Evolutionary conservation across 2,329 filamentous ascomycete species (phyloP).

Genomic region (Trichoderma cornu-damae): DNA sequence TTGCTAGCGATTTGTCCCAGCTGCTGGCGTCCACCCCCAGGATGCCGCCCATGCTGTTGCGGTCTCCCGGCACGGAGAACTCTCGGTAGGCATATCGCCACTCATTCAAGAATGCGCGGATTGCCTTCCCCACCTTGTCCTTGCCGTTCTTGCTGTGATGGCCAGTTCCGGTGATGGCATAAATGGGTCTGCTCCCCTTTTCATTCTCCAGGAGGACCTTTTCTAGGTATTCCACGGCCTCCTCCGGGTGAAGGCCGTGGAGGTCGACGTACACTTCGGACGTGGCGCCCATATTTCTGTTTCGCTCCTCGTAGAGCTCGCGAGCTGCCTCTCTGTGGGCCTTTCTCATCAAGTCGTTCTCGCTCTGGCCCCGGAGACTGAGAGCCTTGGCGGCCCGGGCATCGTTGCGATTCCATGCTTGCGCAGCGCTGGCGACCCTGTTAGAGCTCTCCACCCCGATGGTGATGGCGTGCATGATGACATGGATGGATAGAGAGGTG

Average conservation of each 20-base stretch:
- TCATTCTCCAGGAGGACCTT: slow-evolving; percentile 79
- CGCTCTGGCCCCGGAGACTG: slow-evolving; percentile 87
- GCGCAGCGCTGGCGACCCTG: slow-evolving; percentile 63
- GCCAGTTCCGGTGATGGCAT: slow-evolving; percentile 93
- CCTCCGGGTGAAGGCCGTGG: slow-evolving; percentile 96
- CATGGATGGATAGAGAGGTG: no score
- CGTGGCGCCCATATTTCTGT: slow-evolving; percentile 56
- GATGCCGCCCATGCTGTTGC: slow-evolving; percentile 73
- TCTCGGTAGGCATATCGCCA: slow-evolving; percentile 95
- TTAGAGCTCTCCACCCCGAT: slow-evolving; percentile 18
- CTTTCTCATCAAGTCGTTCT: slow-evolving; percentile 96
- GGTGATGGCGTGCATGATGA: no score
- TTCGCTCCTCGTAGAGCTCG: slow-evolving; percentile 89
- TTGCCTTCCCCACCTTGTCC: slow-evolving; percentile 94
- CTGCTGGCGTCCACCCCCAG: slow-evolving; percentile 62
- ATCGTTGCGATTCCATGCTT: slow-evolving; percentile 98
- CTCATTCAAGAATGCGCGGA: slow-evolving; percentile 86
- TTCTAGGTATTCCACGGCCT: slow-evolving; percentile 91
- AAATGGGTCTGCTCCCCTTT: slow-evolving; percentile 69
- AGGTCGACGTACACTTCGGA: slow-evolving; percentile 89
- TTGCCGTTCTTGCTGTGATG: slow-evolving; percentile 99
- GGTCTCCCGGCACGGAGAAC: slow-evolving; percentile 93
- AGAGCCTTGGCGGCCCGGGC: slow-evolving; percentile 92
- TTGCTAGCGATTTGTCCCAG: slow-evolving; percentile 57
- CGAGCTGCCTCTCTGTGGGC: slow-evolving; percentile 90